These are phyloP conservation scores for Naegleria fowleri DNA, from an alignment of 208 protist species.

Conservation along the genomic window DNA sequence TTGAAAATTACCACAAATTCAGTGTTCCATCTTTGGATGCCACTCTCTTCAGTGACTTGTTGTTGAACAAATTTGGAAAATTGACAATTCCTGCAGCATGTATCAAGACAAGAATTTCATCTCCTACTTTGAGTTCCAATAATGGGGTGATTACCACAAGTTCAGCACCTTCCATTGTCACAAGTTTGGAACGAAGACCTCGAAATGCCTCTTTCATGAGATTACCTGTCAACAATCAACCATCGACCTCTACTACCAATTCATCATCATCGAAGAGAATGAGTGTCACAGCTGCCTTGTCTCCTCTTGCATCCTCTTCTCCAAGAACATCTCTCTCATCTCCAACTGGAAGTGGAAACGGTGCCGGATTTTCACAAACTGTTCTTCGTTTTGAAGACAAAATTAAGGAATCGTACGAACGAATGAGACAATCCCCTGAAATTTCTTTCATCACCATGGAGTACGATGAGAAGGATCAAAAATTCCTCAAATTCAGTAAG, in stretches of 20 bases:
- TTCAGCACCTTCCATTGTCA: not conserved
- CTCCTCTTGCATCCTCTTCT: no score
- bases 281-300: no score
- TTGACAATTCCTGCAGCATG: not conserved
- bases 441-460: not conserved
- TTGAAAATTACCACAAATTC: not conserved
- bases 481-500: not conserved
- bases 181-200: not conserved
- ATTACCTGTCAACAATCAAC: not conserved
- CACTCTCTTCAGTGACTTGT: not conserved
- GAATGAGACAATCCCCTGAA: not conserved
- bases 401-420: not conserved
- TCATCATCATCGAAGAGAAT: not conserved
- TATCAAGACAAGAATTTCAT: not conserved
- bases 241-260: not conserved
- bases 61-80: not conserved
- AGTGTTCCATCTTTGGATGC: not conserved
- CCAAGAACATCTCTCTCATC: no score
- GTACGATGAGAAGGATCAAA: not conserved
- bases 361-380: not conserved
- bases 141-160: not conserved
- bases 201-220: not conserved
- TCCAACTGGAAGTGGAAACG: not conserved
- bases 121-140: no score
- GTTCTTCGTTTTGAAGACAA: not conserved